These are phyloP conservation scores for Mallotus nudiflorus DNA, from an alignment of 345 rosid genomes.

Conservation along the genomic window DNA sequence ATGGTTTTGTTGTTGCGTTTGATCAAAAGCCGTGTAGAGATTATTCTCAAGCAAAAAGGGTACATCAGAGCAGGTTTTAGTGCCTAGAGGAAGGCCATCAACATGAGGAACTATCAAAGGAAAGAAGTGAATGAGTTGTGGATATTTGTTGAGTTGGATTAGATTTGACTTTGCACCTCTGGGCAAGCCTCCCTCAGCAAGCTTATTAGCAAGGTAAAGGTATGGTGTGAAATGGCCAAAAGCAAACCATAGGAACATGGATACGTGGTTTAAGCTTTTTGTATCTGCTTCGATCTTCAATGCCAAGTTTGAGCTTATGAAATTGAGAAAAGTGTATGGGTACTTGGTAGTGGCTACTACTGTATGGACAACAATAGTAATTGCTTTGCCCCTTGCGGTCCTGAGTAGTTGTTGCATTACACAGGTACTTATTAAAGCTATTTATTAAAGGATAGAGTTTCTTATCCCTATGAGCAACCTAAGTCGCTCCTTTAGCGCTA, in stretches of 20 bases:
- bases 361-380: no score
- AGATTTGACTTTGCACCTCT: slow-evolving; percentile 4
- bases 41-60: not conserved
- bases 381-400: no score
- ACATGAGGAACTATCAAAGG: slow-evolving; percentile 22
- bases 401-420: no score
- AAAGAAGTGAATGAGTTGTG: slow-evolving; percentile 16
- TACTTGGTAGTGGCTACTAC: no score
- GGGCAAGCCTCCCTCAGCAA: slow-evolving; percentile 24
- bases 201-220: slow-evolving; percentile 20
- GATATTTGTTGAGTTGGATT: slow-evolving; percentile 5
- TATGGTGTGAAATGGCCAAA: slow-evolving; percentile 24
- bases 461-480: no score
- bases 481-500: no score
- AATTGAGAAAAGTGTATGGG: no score
- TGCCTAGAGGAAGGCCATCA: slow-evolving; percentile 16
- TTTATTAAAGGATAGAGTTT: no score
- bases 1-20: not conserved
- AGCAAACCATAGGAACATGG: slow-evolving; percentile 17
- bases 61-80: slow-evolving; percentile 17
- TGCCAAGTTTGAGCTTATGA: no score
- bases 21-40: slow-evolving; percentile 17
- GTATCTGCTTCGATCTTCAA: no score
- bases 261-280: no score
- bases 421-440: no score